Conservation (phyloP, 2,329 filamentous ascomycete species). For the Paracoccidioides brasiliensis region DNA sequence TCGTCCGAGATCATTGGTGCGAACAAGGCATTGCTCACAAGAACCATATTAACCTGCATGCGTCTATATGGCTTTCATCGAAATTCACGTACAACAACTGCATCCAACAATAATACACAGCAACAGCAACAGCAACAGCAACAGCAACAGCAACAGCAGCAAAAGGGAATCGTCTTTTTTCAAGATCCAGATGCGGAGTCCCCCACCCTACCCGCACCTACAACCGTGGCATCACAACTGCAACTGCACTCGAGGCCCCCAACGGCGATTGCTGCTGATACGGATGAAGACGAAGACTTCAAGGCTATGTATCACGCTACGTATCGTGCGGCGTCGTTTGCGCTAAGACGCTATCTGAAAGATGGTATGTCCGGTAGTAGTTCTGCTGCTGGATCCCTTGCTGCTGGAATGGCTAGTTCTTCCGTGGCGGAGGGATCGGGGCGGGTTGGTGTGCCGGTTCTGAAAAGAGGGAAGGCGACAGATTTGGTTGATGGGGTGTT, state of each 20-base stretch:
- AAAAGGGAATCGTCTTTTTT: not conserved
- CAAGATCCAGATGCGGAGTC: constrained; percentile 4
- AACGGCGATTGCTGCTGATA: not conserved
- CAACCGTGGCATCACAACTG: constrained; percentile 7
- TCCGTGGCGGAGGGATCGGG: not conserved
- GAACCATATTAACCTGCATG: constrained; percentile 33
- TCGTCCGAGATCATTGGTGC: constrained; percentile 15
- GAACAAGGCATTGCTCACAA: constrained; percentile 30
- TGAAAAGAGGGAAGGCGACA: constrained; percentile 29
- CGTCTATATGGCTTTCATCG: constrained; percentile 32
- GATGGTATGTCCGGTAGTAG: constrained; percentile 5
- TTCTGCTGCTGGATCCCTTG: not conserved
- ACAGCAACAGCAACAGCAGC: not conserved
- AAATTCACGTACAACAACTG: constrained; percentile 13
- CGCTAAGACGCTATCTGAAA: constrained; percentile 28
- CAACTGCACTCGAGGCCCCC: not conserved
- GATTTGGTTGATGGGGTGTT: constrained; percentile 30
- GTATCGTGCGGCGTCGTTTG: constrained; percentile 31
- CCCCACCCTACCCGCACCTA: constrained; percentile 9
- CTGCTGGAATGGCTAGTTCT: not conserved
- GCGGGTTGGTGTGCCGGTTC: constrained; percentile 11
- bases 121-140: too few relatives aligned
- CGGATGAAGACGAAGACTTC: constrained; percentile 28
- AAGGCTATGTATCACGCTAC: constrained; percentile 33
- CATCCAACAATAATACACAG: not conserved